Evolutionary conservation across 176 grass and related monocot genomes (phyloP), one percentile per base, ranked within the genome.

Genomic region (Oropetium thomaeum): DNA sequence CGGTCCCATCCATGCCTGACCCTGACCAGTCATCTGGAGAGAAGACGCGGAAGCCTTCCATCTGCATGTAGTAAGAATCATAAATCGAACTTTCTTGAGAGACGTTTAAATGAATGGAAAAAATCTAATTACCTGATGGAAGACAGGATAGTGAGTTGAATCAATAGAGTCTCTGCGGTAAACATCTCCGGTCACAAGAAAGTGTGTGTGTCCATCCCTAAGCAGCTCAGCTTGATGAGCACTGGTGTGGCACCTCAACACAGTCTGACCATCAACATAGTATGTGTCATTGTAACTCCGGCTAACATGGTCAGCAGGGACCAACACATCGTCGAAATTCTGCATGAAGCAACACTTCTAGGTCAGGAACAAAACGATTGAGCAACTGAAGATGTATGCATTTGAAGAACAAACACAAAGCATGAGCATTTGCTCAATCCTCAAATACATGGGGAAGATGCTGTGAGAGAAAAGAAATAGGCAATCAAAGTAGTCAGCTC

Each of bases 121-220:
- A 74, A 43, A 52, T 53, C 62, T 8, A 54, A 40, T 49, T 72
- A 88, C 90, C 92, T 91, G 88, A 90, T 98, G 96, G 84, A 98
- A 98, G 38, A 94, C 89, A 55, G 96, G 96, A 86, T 98, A 98
- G 68, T 98, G 96, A 76, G 96, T 98, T 69, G 89, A 82, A 76
- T 98, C 96, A 76, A 98, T 98, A 30, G 91, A 89, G 74, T 98
- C 96, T 65, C 96, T 92, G 63, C 96, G 96, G 71, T 98, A 98
- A 66, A 98, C 96, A 84, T 98, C 96, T 10, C 91, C 96, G 32
- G 82, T 98, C 55, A 98, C 96, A 87, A 98, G 96, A 75, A 98
- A 94, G 62, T 92, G 89, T 67, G 81, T 89, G 77, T 90, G 91
- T 22, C 96, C 96, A 80, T 89, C 83, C 83, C 87, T 89, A 62